Conservation (phyloP, 2,329 filamentous ascomycete species). For the Botrytis medusae region DNA sequence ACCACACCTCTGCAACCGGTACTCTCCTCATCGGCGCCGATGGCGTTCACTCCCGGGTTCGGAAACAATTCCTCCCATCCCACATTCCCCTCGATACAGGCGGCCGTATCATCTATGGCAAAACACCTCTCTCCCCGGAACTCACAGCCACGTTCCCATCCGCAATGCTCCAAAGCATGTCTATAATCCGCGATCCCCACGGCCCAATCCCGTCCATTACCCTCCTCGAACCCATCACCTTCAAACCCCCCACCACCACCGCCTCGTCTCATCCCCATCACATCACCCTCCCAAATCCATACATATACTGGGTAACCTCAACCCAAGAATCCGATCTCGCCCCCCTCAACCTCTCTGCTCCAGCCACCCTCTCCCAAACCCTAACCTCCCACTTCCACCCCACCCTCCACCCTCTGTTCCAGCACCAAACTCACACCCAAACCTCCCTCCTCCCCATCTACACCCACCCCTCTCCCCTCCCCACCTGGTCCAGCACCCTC, state of each 20-base stretch:
- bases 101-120: constrained; percentile 43
- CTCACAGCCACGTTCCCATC: constrained; percentile 26
- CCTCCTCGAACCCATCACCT: background rate
- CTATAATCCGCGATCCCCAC: background rate
- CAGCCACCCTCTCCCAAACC: background rate
- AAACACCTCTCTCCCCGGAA: constrained; percentile 40
- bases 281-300: background rate
- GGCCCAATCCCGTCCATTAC: background rate
- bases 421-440: background rate
- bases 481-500: background rate
- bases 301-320: background rate
- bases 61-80: constrained; percentile 34
- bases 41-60: background rate
- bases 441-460: background rate
- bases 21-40: background rate
- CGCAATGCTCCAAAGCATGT: background rate
- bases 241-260: background rate
- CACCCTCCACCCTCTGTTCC: background rate
- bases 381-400: background rate
- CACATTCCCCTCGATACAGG: constrained; percentile 42
- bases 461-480: background rate
- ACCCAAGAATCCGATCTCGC: background rate
- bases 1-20: constrained; percentile 35
- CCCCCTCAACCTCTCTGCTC: background rate
- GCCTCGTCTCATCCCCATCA: background rate